Base-by-base conservation (phyloP, 495 filamentous ascomycete species). In the Lasiosphaeria miniovina region DNA sequence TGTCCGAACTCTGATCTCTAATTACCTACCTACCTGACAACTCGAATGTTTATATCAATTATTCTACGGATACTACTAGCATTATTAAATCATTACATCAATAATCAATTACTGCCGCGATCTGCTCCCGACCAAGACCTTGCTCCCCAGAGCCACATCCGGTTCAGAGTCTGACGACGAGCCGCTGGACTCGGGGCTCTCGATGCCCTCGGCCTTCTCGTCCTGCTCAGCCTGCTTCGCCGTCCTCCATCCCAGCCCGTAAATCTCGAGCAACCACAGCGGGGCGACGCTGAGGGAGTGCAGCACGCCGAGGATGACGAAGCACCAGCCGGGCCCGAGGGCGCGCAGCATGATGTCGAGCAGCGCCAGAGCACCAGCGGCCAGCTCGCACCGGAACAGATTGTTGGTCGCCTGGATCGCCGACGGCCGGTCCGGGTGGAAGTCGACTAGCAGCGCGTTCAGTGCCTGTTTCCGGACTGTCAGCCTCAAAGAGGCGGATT, bases 401-500 rank as follows among this genome's bases (percentile, higher is more conserved):
- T 57, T 57, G 45, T 48, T 49, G 33, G 55, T 43, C 9, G 55
- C 55, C 24, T 57, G 55, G 15, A 48, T 43, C 17, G 55, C 50
- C 4, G 55, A 57, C 9, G 45, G 55, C 9, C 55, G 45, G 3
- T 57, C 60, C 15, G 49, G 54, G 49, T 61, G 49, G 17, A 52
- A 43, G 12, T 61, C 55, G 11, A 65, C 48, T 9, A 61, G 59
- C 48, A 62, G 45, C 14, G 60, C 52, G 31, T 52, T 34, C 14
- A 41, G 41, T 50, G 52, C 12, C 41, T 49, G 3, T 12, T 14
- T 31, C 4, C 4, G 8, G 7, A n/a, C 12, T 5, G 12, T 46
- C 12, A n/a, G 5, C 8, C 6, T 46, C 0, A 14, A 46, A n/a
- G 43, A 6, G 12, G 12, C 15, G 12, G 11, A 46, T 46, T 46